Base-by-base conservation (phyloP, 2,329 filamentous ascomycete genomes). In the Cladophialophora psammophila region DNA sequence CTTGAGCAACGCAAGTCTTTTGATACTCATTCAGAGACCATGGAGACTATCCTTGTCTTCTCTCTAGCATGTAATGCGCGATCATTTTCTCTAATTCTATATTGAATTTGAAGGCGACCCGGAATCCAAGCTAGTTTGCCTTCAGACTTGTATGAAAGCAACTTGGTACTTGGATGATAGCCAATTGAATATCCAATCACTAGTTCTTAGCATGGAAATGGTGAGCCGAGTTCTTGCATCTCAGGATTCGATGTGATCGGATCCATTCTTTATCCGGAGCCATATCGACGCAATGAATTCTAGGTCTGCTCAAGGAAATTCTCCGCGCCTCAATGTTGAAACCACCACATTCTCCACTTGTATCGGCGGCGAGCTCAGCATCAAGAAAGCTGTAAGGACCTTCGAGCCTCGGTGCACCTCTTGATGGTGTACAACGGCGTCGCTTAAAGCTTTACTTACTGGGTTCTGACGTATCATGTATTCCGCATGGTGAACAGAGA, bases 401-500 rank as follows among this genome's bases (percentile, higher is more conserved):
- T 34, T 56, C n/a, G 53, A n/a, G 31, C 36, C 53, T 12, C 32
- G 15, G 32, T 34, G 53, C 32, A n/a, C 53, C 7, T 34, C 32
- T 10, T 38, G 53, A 34, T 56, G n/a, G 13, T 15, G 26, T 31
- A 18, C 18, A n/a, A 56, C 9, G 6, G 53, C 12, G 5, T 34
- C 26, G 12, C 53, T 13, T 9, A 56, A 38, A 4, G 18, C 10
- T 36, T n/a, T n/a, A 9, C 36, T 34, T 4, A 56, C 2, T 56
- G n/a, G 20, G 12, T 31, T n/a, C 15, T 56, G 53, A 35, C 53
- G 53, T 32, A 36, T 15, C 32, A 36, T 34, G 32, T 56, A 56
- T 34, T n/a, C 8, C n/a, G 32, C 26, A n/a, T 26, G 53, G 32
- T 38, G 53, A 18, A 6, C 18, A 9, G 53, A n/a, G 32, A 56